Conservation (phyloP, 805 yeast genomes). For the Monosporozyma yasuniensis region DNA sequence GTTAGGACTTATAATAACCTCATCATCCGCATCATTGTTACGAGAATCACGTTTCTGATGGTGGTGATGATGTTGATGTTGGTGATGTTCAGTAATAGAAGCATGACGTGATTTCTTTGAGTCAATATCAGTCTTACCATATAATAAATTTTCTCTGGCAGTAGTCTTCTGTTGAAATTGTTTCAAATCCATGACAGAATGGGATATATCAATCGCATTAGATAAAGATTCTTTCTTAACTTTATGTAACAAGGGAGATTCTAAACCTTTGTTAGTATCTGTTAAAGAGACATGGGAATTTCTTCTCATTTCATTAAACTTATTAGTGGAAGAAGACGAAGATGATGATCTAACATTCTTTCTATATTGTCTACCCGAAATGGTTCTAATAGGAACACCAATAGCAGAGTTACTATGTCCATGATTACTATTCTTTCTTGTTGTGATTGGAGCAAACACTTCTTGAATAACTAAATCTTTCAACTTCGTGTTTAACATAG, state of each 20-base stretch:
- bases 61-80: not conserved
- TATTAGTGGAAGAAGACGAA: conserved; percentile 5
- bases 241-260: not conserved
- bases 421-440: conserved; percentile 5
- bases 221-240: conserved; percentile 18
- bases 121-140: not conserved
- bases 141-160: conserved; percentile 13
- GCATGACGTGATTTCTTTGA: not conserved
- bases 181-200: conserved; percentile 26
- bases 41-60: not conserved
- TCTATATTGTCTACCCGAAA: conserved; percentile 7
- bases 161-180: conserved; percentile 24
- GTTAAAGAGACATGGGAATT: conserved; percentile 17
- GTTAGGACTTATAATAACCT: not conserved
- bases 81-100: not conserved
- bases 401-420: conserved; percentile 1
- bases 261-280: conserved; percentile 5
- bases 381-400: conserved; percentile 9
- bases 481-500: conserved; percentile 60
- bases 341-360: conserved; percentile 13
- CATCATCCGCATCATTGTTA: not conserved
- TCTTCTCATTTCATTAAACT: conserved; percentile 7
- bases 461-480: conserved; percentile 65
- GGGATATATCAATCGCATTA: conserved; percentile 21
- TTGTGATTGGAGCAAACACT: conserved; percentile 42